phyloP scores from a whole-genome alignment of 177 flowering plant species.

The Vitis hybrid region DNA sequence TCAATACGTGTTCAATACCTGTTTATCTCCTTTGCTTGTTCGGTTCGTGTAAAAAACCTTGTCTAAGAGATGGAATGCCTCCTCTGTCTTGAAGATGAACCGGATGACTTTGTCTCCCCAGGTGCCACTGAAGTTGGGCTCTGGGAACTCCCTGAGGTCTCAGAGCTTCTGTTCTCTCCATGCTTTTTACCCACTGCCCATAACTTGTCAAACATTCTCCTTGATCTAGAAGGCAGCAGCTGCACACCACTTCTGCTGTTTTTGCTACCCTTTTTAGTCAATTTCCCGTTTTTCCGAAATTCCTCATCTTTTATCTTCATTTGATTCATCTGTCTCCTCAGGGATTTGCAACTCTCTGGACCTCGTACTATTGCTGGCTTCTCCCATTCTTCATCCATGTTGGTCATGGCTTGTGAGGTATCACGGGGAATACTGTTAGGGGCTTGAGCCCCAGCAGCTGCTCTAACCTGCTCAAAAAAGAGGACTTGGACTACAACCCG shows the following conservation, averaged over 20 bases:
- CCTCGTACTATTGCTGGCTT: conserved; percentile 13
- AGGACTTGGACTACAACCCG: conserved; percentile 67
- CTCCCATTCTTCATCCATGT: conserved; percentile 49
- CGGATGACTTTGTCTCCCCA: conserved; percentile 58
- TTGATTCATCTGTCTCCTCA: conserved; percentile 42
- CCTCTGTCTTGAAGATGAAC: conserved; percentile 61
- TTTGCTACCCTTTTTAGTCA: conserved; percentile 38
- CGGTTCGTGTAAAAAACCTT: not conserved
- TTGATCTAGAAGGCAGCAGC: conserved; percentile 76
- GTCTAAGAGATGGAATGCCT: conserved; percentile 70
- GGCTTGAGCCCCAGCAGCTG: conserved; percentile 24
- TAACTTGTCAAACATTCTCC: conserved; percentile 75
- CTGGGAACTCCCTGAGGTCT: conserved; percentile 74
- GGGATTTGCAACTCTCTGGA: conserved; percentile 31
- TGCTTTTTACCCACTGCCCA: conserved; percentile 58
- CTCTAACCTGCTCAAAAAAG: conserved; percentile 57
- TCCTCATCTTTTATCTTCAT: conserved; percentile 44
- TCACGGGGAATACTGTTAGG: conserved; percentile 23
- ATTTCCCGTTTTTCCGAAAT: conserved; percentile 29
- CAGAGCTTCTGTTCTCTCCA: conserved; percentile 60
- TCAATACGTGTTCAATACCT: conserved; percentile 2
- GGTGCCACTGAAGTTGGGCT: conserved; percentile 73
- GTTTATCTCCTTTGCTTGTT: conserved; percentile 1
- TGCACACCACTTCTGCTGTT: conserved; percentile 45
- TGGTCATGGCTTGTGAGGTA: conserved; percentile 34